Base-by-base conservation (phyloP, 805 yeast species). In the Zygotorulaspora chibaensis region DNA sequence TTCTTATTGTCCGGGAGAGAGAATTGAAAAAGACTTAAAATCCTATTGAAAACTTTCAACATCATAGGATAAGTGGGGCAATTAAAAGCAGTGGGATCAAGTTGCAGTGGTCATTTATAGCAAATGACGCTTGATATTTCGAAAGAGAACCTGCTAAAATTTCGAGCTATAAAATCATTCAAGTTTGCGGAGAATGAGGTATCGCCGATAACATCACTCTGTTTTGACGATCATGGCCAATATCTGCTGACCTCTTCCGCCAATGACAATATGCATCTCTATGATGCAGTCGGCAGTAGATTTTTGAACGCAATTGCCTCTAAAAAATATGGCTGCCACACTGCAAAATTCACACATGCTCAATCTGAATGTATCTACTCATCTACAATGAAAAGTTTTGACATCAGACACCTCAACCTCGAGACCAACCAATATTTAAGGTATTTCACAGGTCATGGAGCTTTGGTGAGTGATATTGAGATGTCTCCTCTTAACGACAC, bases 261-360 rank as follows among this genome's bases (percentile, higher is more conserved):
- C 6, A 95, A 87, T 66, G 91, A 87, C 59, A 73, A 85, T 20
- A 81, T 93, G 56, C 95, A 88, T 57, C 68, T 93, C 15, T 91
- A 88, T 63, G 96, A 91, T 66, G 70, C 76, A n/a, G 70, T 77
- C 15, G 68, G 76, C 28, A 97, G 96, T 5, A 72, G 75, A 43
- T 84, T 81, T 51, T 57, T 74, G 36, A 85, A 83, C 55, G 79
- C 88, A 3, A 75, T 87, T 8, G 83, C 79, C 48, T 83, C 93
- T 25, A 90, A 89, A 67, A 93, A 93, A 61, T 93, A 93, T 57
- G 99, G 99, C 1, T 86, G 89, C 46, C 89, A 87, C 58, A 67
- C 87, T 31, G 96, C 96, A 2, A 73, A 80, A 38, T 93, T 93
- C 63, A 81, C 96, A 1, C 95, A 84, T 58, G 74, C 77, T 35